Base-by-base conservation (phyloP, 129 eudicot species). In the Artemisia tridentata region DNA sequence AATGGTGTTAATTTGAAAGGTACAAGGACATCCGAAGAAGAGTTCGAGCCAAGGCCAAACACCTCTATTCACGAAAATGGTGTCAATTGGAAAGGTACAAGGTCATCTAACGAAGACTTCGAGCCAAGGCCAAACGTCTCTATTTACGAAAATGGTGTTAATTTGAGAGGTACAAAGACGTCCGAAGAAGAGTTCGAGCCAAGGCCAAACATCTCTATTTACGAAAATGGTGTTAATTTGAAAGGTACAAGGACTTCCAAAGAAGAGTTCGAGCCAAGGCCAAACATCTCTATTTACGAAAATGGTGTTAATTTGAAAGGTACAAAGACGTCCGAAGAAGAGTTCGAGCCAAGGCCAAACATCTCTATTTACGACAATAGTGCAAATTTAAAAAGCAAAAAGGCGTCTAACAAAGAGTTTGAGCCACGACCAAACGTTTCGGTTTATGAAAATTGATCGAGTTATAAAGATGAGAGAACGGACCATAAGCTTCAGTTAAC, bases 301-400 rank as follows among this genome's bases (percentile, higher is more conserved):
- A 17, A 64, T 41, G 68, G n/a, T 41, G 68, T 17, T 0, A 8
- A 4, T 15, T 17, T 16, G 11, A 16, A 63, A n/a, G 51, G 51
- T 38, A 62, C 3, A 11, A 62, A 12, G 3, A 62, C 21, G 2
- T 29, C 16, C 9, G 15, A 38, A 5, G 25, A 63, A 15, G 68
- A 63, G 2, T 63, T 63, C 19, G 27, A 63, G 3, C 68, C 68
- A 63, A 63, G 68, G 9, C 68, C 68, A 16, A 63, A 63, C 52
- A 4, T 63, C n/a, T 63, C 68, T 0, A 25, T 41, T 17, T 63
- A 63, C 43, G 29, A 41, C 9, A 10, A 63, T 10, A 21, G 9
- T 17, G 38, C 0, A 0, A 15, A 7, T 43, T 11, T 46, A 12
- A 65, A 65, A 19, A 55, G 34, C 17, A 46, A 13, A 2, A 64